Evolutionary conservation across 202 grass and related monocot genomes (phyloP).

Genomic region (Schoenoplectus tabernaemontani): DNA sequence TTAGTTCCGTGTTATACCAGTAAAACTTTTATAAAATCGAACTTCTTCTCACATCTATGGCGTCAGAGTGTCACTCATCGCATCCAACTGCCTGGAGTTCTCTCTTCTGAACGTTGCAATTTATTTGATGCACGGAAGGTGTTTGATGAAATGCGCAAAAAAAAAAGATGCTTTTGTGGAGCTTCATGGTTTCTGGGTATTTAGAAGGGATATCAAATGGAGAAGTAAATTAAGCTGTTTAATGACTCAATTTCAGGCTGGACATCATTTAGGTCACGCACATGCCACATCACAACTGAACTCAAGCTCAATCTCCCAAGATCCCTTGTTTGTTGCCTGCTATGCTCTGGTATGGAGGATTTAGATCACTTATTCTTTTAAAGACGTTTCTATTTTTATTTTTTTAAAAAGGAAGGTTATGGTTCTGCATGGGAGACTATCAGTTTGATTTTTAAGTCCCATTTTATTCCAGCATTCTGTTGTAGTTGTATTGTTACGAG

Average conservation of each 20-base stretch:
- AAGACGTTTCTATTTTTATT: no score
- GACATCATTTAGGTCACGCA: neutral
- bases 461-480: neutral
- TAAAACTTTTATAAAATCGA: no score
- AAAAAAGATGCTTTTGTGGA: neutral
- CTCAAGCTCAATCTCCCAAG: neutral
- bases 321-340: neutral
- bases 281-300: no score
- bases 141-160: neutral
- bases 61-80: no score
- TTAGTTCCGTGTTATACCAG: no score
- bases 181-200: neutral
- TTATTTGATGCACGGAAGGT: neutral
- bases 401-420: no score
- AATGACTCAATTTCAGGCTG: neutral
- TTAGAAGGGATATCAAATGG: neutral
- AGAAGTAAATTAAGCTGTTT: neutral
- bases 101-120: neutral
- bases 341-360: neutral
- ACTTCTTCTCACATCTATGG: no score
- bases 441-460: no score
- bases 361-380: neutral
- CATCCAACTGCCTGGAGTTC: no score
- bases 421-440: no score
- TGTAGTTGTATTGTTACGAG: neutral